Base-by-base conservation (phyloP, 352 stramenopile species). In the Phytophthora hibernalis region DNA sequence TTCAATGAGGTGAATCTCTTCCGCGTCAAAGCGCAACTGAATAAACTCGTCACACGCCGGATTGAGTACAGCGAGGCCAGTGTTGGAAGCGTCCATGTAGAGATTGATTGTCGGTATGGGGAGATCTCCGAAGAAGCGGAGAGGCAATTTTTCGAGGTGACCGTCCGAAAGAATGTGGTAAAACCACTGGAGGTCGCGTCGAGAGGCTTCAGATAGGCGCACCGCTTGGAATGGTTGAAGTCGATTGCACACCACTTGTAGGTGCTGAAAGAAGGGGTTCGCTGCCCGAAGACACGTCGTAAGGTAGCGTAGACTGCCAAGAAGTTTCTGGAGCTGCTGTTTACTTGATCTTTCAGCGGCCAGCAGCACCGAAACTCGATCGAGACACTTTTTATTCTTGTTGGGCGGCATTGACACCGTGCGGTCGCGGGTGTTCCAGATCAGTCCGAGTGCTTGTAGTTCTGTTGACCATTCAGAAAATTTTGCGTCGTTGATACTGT, bases 401-500 rank as follows among this genome's bases (percentile, higher is more conserved):
- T 43, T 40, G 2, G n/a, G 8, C 1, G 62, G 62, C 31, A 76
- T 72, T 0, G 68, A 51, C 7, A 63, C 55, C 1, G 56, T 50
- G 2, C 37, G 24, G 5, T 20, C 4, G 6, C 15, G 15, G 3
- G 54, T 69, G 37, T 73, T 40, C 24, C 45, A 77, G 2, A 37
- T 10, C 0, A 73, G 47, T 0, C 55, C 69, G 1, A 79, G 55
- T 1, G 56, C 72, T 6, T 48, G 16, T 0, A 67, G 24, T 15
- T 49, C 4, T 7, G 28, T 59, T 0, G 5, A 20, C 72, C 67
- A 80, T 1, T 1, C 0, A 0, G 68, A 33, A 64, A 76, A 72
- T 24, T 76, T 80, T 0, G 53, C n/a, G 18, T 80, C 68, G 26
- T 80, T 80, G 15, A 80, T 64, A 0, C 54, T 35, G 2, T 40